Evolutionary conservation across 176 grass and related monocot genomes (phyloP), one percentile per base, ranked within the genome.

Genomic region (Eragrostis curvula): DNA sequence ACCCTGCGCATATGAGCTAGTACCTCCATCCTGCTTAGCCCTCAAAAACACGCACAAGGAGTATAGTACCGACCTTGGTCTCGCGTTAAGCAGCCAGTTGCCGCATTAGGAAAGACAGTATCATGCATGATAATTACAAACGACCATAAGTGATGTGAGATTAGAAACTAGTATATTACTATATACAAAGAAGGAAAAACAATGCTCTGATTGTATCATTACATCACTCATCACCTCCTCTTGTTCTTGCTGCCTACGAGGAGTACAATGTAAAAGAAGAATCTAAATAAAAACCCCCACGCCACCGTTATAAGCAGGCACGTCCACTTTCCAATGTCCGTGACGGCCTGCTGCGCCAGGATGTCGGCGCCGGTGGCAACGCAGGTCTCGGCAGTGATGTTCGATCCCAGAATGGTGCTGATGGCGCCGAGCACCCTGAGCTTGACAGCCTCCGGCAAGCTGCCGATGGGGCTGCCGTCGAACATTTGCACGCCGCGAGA

Each of bases 161-260:
- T n/a, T n/a, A n/a, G n/a, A n/a, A n/a, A n/a, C 32, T 36, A 36
- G 32, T 36, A n/a, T 36, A 4, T 36, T 36, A 36, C 32, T 36
- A 36, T 36, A 36, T n/a, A n/a, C 32, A 36, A 36, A 36, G 32
- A 36, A 36, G 32, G 4, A 36, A 36, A 36, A 4, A 4, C 4
- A 36, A 36, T 36, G 32, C 32, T 36, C 32, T 36, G 32, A 36
- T n/a, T n/a, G n/a, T 36, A 36, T 36, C 4, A 36, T 36, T 36
- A 36, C 32, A 36, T 36, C 32, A 36, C 32, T 36, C 32, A 36
- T 43, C 82, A 94, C 64, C 80, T 89, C 3, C 94, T 87, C 73
- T 94, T 97, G 62, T 97, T 97, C 30, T 90, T 92, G 75, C 74
- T 85, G 5, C 92, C 88, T 3, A 94, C 68, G 28, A 90, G 83